Conservation (phyloP, 2,329 filamentous ascomycete species). For the Colletotrichum gloeosporioides region DNA sequence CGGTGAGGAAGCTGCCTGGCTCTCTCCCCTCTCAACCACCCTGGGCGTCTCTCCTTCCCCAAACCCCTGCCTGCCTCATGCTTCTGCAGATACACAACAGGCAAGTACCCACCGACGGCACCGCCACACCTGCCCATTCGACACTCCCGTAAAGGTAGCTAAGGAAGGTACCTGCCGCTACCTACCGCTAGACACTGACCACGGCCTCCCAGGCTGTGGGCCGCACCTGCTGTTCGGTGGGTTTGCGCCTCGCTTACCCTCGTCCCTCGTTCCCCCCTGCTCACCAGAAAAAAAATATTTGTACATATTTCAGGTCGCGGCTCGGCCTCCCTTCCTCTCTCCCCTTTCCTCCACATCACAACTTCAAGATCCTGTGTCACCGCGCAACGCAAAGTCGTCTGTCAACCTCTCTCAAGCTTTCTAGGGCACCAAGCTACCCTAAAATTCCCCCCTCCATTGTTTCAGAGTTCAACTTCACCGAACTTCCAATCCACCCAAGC, state of each 20-base stretch:
- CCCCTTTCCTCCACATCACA: constrained; percentile 45
- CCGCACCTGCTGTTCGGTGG: constrained; percentile 19
- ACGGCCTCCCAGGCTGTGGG: constrained; percentile 13
- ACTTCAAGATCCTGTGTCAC: constrained; percentile 50
- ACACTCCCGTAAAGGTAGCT: background rate
- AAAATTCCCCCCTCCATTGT: constrained; percentile 67
- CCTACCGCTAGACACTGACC: background rate
- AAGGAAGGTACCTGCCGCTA: background rate
- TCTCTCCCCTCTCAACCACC: constrained; percentile 1
- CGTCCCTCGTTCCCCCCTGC: constrained; percentile 19
- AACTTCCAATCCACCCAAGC: constrained; percentile 46
- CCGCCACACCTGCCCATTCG: constrained; percentile 15
- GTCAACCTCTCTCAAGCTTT: constrained; percentile 48
- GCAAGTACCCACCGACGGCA: constrained; percentile 19
- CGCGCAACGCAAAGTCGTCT: constrained; percentile 53
- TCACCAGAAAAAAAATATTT: constrained; percentile 44
- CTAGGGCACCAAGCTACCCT: constrained; percentile 95
- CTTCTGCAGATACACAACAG: constrained; percentile 18
- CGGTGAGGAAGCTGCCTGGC: background rate
- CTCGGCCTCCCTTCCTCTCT: constrained; percentile 32
- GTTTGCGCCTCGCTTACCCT: constrained; percentile 23
- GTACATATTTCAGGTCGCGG: constrained; percentile 24
- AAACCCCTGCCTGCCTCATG: background rate
- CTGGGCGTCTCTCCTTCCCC: background rate
- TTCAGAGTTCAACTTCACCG: constrained; percentile 69